A percentile compares a stretch with the other conserved stretches of the same genome.
These are phyloP conservation scores for Populus hybrid DNA, from an alignment of 441 rosid species.

Conservation along the genomic window DNA sequence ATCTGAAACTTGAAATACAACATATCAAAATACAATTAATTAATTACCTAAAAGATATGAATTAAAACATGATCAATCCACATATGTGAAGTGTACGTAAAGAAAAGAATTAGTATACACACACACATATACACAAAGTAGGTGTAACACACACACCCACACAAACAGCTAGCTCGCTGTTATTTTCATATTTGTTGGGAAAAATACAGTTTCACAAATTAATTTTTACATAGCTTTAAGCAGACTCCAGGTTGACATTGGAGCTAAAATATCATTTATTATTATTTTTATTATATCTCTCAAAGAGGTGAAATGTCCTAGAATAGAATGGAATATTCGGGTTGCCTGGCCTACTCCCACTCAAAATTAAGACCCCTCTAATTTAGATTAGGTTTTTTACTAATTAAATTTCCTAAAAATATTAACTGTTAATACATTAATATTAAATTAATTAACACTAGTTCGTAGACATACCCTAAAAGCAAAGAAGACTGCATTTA, in stretches of 20 bases:
- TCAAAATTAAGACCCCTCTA: slow-evolving; percentile 1
- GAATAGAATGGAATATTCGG: background rate
- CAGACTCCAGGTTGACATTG: slow-evolving; percentile 46
- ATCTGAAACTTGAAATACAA: background rate
- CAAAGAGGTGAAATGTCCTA: slow-evolving; percentile 43
- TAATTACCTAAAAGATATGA: background rate
- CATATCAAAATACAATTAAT: background rate
- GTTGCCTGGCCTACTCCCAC: slow-evolving; percentile 41
- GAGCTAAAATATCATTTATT: slow-evolving; percentile 16
- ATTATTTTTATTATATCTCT: background rate
- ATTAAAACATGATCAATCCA: background rate
- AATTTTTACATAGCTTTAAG: slow-evolving; percentile 29
- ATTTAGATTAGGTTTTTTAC: background rate
- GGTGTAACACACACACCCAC: slow-evolving; percentile 12
- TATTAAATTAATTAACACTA: background rate
- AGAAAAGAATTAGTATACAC: slow-evolving; percentile 21
- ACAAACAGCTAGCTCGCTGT: background rate
- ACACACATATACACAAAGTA: background rate
- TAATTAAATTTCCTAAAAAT: background rate
- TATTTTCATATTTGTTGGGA: slow-evolving; percentile 19
- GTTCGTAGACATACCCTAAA: background rate
- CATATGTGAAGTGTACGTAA: slow-evolving; percentile 31
- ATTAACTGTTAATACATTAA: background rate
- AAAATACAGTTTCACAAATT: too few species aligned
- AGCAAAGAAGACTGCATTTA: slow-evolving; percentile 17